Evolutionary conservation across 2,329 filamentous ascomycete species (phyloP).

Genomic region (Sarocladiaceae sp.): DNA sequence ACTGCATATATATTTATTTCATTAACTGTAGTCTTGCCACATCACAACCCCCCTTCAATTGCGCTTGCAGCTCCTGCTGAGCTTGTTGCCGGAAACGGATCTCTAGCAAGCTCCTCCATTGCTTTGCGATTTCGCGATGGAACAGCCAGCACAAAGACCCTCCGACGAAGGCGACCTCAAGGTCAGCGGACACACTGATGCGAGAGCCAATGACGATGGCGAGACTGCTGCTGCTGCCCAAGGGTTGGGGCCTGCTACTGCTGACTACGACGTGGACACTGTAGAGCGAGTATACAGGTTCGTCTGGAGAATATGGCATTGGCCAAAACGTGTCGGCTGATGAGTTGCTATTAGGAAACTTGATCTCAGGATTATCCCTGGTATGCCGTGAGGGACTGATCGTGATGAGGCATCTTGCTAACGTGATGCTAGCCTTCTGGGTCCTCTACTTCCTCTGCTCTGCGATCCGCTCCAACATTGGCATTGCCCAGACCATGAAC

Average conservation of each 20-base stretch:
- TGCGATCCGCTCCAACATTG: slow-evolving; percentile 85
- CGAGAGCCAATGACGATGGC: background rate
- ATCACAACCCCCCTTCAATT: background rate
- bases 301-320: background rate
- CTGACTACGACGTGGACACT: slow-evolving; percentile 43
- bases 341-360: slow-evolving; percentile 36
- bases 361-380: slow-evolving; percentile 53
- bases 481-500: slow-evolving; percentile 95
- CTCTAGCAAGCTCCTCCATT: slow-evolving; percentile 43
- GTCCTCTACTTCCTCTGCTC: slow-evolving; percentile 86
- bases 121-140: slow-evolving; percentile 20
- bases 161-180: background rate
- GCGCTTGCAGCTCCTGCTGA: background rate
- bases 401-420: slow-evolving; percentile 1
- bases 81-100: slow-evolving; percentile 30
- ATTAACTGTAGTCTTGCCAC: no score
- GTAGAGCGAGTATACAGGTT: slow-evolving; percentile 45
- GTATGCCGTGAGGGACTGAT: slow-evolving; percentile 24
- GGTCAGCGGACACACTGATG: background rate
- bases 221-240: background rate
- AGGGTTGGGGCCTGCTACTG: slow-evolving; percentile 1
- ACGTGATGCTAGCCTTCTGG: slow-evolving; percentile 66
- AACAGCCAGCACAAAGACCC: slow-evolving; percentile 1
- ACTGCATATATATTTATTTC: background rate
- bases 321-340: background rate